Base-by-base conservation (phyloP, 2,329 filamentous ascomycete genomes). In the Epichloe uncinata region DNA sequence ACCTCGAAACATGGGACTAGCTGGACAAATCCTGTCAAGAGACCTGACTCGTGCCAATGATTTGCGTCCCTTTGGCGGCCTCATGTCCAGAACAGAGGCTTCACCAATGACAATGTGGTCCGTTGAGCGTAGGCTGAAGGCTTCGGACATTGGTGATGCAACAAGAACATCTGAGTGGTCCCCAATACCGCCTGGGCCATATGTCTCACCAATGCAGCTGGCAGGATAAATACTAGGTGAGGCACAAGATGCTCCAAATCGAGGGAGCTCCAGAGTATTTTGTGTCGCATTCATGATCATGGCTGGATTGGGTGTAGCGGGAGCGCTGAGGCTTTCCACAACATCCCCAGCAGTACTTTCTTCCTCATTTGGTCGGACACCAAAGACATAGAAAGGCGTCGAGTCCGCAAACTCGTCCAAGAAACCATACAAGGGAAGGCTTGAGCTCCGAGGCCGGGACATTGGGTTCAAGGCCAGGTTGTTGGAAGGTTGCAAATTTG, bases 321-420 rank as follows among this genome's bases (percentile, higher is more conserved):
- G 52, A 1, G 55, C 53, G 38, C 52, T 50, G 11, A 52, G 46
- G 20, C 51, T 52, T 18, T 56, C 53, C n/a, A 30, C 36, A 2
- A 34, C 16, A 8, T 60, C 58, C 2, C 56, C 55, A 30, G 44
- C 42, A 2, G 50, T 35, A 26, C 53, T 57, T n/a, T 57, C 56
- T 5, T 48, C 48, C 15, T 61, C 60, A 4, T 56, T 57, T n/a
- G 50, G 42, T 12, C 58, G 59, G 30, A 66, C 63, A 1, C 72
- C 73, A 54, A 75, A 75, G 33, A 75, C 66, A 53, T 71, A 72
- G 53, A 74, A 75, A 1, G 72, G 72, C 1, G 71, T 66, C 1
- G 65, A 61, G 30, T 73, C 69, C 12, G 69, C 66, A 37, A 70
- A 64, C 18, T 66, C 67, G 47, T 73, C 72, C 3, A 64, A 58